Conservation (phyloP, 1,139 yeast genomes). For the Debaryomycetaceae sp. region DNA sequence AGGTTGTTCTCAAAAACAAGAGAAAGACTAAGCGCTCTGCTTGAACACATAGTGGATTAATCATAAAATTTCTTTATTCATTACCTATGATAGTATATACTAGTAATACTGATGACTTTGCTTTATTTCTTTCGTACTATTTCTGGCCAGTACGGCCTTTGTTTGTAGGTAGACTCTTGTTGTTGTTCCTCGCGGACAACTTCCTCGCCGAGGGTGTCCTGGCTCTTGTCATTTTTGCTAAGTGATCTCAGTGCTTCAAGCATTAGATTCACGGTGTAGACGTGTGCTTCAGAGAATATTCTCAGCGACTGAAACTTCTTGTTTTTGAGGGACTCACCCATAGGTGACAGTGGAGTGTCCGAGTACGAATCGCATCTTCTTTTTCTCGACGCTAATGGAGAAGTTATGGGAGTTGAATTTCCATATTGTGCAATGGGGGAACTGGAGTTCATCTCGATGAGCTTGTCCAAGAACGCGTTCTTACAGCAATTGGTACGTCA, state of each 20-base stretch:
- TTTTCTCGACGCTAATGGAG: neutral
- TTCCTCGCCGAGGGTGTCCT: constrained; percentile 1
- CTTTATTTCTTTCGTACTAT: neutral
- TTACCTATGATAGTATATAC: neutral
- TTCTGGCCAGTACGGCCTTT: constrained; percentile 31
- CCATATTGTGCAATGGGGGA: neutral
- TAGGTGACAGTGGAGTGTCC: constrained; percentile 7
- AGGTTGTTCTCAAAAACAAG: constrained; percentile 78
- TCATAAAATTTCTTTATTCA: neutral
- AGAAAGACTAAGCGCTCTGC: constrained; percentile 28
- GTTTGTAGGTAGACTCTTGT: constrained; percentile 12
- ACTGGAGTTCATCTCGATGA: neutral
- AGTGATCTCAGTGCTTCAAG: constrained; percentile 21
- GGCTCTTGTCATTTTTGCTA: constrained; percentile 9
- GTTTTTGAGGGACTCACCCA: neutral
- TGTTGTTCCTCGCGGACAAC: constrained; percentile 3
- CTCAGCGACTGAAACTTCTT: constrained; percentile 24
- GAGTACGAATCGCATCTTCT: neutral
- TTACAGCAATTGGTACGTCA: too few species aligned
- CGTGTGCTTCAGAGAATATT: constrained; percentile 31
- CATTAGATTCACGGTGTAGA: constrained; percentile 27
- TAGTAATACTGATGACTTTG: neutral
- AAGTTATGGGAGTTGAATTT: neutral
- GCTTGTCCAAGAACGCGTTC: neutral
- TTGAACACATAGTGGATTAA: neutral